Base-by-base conservation (phyloP, 495 filamentous ascomycete species). In the Chlorociboria aeruginascens region DNA sequence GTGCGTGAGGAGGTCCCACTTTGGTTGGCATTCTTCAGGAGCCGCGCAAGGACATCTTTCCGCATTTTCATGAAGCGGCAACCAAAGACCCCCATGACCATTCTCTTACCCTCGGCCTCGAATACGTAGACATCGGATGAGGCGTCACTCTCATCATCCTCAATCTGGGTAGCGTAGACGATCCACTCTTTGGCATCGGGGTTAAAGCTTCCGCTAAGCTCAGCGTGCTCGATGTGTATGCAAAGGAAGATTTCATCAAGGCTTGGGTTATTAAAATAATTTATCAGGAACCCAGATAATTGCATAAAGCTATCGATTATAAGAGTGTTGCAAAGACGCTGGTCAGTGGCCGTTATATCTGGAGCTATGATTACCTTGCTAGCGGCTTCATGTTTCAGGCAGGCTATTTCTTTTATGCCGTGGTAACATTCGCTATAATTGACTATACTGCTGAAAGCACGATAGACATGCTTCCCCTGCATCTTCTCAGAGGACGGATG, bases 221-320 rank as follows among this genome's bases (percentile, higher is more conserved):
- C n/a, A 35, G 39, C 47, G 16, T 13, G 35, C 10, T 34, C 47
- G 31, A 49, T 49, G 8, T 25, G 25, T 7, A n/a, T 51, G 37
- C 65, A 69, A 44, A 51, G 11, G 8, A 45, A 40, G n/a, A 51
- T 43, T 8, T 46, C 42, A 7, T 46, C 33, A 28, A n/a, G n/a
- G n/a, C n/a, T n/a, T n/a, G n/a, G n/a, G n/a, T n/a, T n/a, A n/a
- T 45, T 20, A 20, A 46, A 46, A 30, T 30, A 46, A 25, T 74
- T 78, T 12, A 76, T 68, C 54, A 60, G 74, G 31, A 78, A 63
- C 0, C 72, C 71, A 13, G 55, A 72, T 0, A 76, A 66, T 47
- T 77, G 73, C 46, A 67, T 62, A 51, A 78, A 76, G 16, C 34
- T 46, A 13, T 52, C 51, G 39, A 49, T 44, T 7, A 72, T 55